phyloP scores from a whole-genome alignment of 192 early-diverging fungal genomes.

The Paraglomus brasilianum region DNA sequence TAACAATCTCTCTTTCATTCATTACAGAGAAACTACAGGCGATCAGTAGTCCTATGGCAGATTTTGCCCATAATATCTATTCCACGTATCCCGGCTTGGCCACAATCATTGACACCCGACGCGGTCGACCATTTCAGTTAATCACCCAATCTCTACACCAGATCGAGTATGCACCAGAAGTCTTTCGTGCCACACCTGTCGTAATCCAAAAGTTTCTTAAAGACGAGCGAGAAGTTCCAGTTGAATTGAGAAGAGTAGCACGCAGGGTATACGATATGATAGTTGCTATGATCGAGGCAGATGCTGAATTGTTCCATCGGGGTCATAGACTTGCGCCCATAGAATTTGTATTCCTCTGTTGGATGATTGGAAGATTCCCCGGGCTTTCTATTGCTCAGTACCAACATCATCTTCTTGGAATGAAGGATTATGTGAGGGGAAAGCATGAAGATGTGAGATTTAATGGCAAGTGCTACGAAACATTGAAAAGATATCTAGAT shows the following conservation, averaged over 20 bases:
- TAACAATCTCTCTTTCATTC: not conserved
- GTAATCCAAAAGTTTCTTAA: constrained; percentile 23
- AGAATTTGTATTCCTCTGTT: constrained; percentile 27
- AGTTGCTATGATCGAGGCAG: constrained; percentile 23
- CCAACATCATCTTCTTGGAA: constrained; percentile 19
- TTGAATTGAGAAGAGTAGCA: not conserved
- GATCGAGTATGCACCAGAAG: constrained; percentile 24
- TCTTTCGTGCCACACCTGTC: constrained; percentile 24
- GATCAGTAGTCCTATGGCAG: constrained; percentile 31
- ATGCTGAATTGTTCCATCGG: constrained; percentile 27
- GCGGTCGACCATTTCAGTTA: constrained; percentile 27
- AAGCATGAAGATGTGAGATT: constrained; percentile 29
- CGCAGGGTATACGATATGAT: constrained; percentile 16
- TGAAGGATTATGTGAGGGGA: constrained; percentile 26
- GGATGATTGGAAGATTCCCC: constrained; percentile 21
- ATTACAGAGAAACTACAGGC: constrained; percentile 32
- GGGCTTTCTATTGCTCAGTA: constrained; percentile 24
- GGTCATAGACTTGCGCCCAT: constrained; percentile 24
- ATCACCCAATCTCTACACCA: constrained; percentile 31
- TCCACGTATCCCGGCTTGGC: constrained; percentile 7
- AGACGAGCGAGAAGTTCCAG: constrained; percentile 24
- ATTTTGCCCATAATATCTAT: constrained; percentile 24
- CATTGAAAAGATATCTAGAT: constrained; percentile 18
- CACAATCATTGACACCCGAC: constrained; percentile 21
- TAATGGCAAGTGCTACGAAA: constrained; percentile 21